phyloP scores from a whole-genome alignment of 2,329 filamentous ascomycete species.

The Botrytis medusae region DNA sequence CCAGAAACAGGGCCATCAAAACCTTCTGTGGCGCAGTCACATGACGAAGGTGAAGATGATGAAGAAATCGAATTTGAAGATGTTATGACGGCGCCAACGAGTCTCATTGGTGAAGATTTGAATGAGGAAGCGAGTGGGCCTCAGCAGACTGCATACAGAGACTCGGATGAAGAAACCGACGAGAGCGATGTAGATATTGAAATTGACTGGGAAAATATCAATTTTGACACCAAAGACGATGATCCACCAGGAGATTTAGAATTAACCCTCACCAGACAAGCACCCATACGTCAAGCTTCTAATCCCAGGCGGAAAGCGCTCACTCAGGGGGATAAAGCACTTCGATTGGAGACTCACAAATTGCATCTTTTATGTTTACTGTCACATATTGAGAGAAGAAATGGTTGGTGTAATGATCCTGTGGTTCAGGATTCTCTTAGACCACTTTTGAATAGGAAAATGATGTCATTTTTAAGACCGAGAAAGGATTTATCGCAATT shows the following conservation, averaged over 20 bases:
- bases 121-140: conserved; percentile 24
- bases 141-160: conserved; percentile 44
- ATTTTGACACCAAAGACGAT: conserved; percentile 41
- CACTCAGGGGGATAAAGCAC: conserved; percentile 53
- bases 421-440: conserved; percentile 66
- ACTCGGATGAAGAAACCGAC: conserved; percentile 54
- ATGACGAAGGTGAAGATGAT: conserved; percentile 32
- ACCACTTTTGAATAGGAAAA: conserved; percentile 64
- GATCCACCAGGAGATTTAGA: conserved; percentile 38
- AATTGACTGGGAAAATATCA: conserved; percentile 63
- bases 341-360: conserved; percentile 78
- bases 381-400: conserved; percentile 73
- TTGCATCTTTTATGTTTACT: conserved; percentile 81
- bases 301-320: conserved; percentile 47
- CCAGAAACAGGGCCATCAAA: conserved; percentile 23
- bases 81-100: conserved; percentile 27
- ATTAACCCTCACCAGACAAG: conserved; percentile 38
- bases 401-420: conserved; percentile 83
- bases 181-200: conserved; percentile 50
- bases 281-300: conserved; percentile 24
- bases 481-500: conserved; percentile 69
- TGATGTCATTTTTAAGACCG: conserved; percentile 67
- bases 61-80: conserved; percentile 39
- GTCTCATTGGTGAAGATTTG: neutral
- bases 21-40: conserved; percentile 15